Evolutionary conservation across 306 rosid species (phyloP).

Genomic region (Medicago truncatula): MtrunA17r5.0-ANR NC_053044.1:23403501-23404000

Average conservation of each 20-base stretch:
- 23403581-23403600: slow-evolving; percentile 60
- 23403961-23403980: no score
- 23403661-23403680: slow-evolving; percentile 78
- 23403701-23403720: slow-evolving; percentile 91
- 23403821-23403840: no score
- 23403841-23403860: no score
- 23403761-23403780: not conserved
- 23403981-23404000: no score
- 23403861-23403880: no score
- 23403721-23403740: not conserved
- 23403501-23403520: no score
- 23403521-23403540: not conserved
- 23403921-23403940: no score
- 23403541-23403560: not conserved
- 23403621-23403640: slow-evolving; percentile 71
- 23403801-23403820: no score
- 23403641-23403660: slow-evolving; percentile 81
- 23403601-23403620: slow-evolving; percentile 70
- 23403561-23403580: slow-evolving; percentile 65
- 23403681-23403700: slow-evolving; percentile 83
- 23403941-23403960: no score
- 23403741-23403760: not conserved
- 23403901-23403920: no score
- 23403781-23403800: not conserved
- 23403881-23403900: no score